A percentile compares a stretch with the other conserved stretches of the same genome.
Evolutionary conservation across 306 rosid genomes (phyloP).

Genomic region (Sicyos edulis): DNA sequence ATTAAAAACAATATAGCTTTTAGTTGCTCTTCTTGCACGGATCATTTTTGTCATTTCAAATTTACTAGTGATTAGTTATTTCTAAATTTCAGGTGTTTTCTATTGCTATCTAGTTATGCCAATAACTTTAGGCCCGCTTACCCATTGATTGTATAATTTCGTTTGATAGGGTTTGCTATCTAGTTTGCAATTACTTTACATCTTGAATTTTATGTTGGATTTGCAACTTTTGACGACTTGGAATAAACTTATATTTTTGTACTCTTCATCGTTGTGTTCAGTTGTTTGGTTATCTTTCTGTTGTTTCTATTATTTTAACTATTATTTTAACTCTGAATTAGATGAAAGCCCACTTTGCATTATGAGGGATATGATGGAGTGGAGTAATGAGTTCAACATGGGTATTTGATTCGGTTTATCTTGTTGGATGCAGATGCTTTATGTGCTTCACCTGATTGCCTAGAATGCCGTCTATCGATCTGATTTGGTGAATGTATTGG

Average conservation of each 20-base stretch:
- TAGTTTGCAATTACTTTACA: not conserved
- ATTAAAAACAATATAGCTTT: not conserved
- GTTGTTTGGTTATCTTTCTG: not conserved
- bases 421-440: constrained; percentile 97
- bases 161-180: not conserved
- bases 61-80: not conserved
- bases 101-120: not conserved
- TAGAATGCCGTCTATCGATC: constrained; percentile 82
- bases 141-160: not conserved
- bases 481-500: constrained; percentile 81
- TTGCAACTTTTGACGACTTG: not conserved
- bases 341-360: constrained; percentile 9
- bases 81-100: not conserved
- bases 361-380: constrained; percentile 45
- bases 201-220: constrained; percentile 5
- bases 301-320: too few species aligned
- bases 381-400: constrained; percentile 69
- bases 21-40: not conserved
- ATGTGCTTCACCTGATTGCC: constrained; percentile 93
- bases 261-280: not conserved
- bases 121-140: not conserved
- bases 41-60: not conserved
- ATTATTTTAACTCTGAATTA: not conserved
- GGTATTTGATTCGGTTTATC: constrained; percentile 91
- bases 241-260: not conserved